Percentiles rank a stretch among this genome's conserved stretches.
These are phyloP conservation scores for Cucurbita argyrosperma DNA, from an alignment of 306 rosid genomes.

Conservation along the genomic window DNA sequence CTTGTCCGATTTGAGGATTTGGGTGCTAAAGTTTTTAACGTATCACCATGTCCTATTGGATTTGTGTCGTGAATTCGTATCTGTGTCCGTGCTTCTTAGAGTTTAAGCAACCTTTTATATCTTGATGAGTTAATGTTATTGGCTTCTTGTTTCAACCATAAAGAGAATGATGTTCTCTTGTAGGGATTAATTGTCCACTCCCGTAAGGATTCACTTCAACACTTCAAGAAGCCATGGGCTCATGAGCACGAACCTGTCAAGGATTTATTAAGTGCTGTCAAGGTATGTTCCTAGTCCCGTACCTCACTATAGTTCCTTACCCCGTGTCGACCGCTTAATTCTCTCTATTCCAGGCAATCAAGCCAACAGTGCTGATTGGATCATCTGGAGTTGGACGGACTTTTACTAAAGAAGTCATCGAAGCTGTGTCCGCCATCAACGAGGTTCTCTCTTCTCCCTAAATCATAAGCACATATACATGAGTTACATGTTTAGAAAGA, in stretches of 20 bases:
- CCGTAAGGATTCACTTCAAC: slow-evolving; percentile 67
- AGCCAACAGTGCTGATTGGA: slow-evolving; percentile 84
- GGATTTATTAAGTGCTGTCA: slow-evolving; percentile 55
- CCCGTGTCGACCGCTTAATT: neutral
- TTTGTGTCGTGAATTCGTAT: too few relatives aligned
- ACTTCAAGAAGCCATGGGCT: slow-evolving; percentile 94
- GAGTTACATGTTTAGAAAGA: neutral
- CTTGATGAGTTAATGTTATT: neutral
- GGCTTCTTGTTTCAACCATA: neutral
- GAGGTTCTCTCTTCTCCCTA: slow-evolving; percentile 27
- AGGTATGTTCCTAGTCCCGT: slow-evolving; percentile 24
- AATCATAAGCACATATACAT: neutral
- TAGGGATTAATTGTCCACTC: slow-evolving; percentile 88
- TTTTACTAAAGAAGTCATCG: slow-evolving; percentile 74
- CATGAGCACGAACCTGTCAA: slow-evolving; percentile 76
- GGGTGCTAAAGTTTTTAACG: too few relatives aligned
- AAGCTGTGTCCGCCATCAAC: slow-evolving; percentile 49
- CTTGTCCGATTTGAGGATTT: too few relatives aligned
- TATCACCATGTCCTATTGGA: too few relatives aligned
- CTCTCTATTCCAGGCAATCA: slow-evolving; percentile 32
- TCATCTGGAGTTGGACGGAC: slow-evolving; percentile 75
- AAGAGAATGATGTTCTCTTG: slow-evolving; percentile 5
- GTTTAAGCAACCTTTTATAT: neutral
- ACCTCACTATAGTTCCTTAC: neutral
- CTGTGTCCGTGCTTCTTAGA: neutral